phyloP scores from a whole-genome alignment of 495 filamentous ascomycete genomes.

The Astrocystis sublimbata region DNA sequence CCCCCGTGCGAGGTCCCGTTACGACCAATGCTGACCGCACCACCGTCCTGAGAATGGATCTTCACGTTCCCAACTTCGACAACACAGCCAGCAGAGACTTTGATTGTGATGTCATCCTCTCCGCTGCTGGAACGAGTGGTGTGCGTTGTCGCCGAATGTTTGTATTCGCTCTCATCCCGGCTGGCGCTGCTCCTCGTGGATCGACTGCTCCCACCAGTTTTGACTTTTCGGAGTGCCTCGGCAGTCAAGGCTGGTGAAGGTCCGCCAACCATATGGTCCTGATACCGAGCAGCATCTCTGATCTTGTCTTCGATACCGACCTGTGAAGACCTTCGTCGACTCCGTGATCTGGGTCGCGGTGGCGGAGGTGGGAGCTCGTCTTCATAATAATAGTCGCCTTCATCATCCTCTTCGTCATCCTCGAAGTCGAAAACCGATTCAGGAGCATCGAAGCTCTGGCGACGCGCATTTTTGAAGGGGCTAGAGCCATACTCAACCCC shows the following conservation, averaged over 20 bases:
- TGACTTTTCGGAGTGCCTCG: slow-evolving; percentile 49
- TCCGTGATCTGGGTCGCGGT: slow-evolving; percentile 21
- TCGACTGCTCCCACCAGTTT: slow-evolving; percentile 49
- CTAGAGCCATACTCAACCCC: slow-evolving; percentile 33
- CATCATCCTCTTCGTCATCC: slow-evolving; percentile 13
- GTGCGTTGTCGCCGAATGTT: slow-evolving; percentile 54
- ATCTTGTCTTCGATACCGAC: slow-evolving; percentile 53
- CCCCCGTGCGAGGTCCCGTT: slow-evolving; percentile 28
- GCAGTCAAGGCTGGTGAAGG: slow-evolving; percentile 48
- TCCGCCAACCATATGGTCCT: slow-evolving; percentile 50
- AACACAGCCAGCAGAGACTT: slow-evolving; percentile 48
- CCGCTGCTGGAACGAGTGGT: slow-evolving; percentile 49
- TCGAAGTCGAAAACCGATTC: slow-evolving; percentile 27
- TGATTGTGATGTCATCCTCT: slow-evolving; percentile 57
- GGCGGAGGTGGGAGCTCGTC: not conserved
- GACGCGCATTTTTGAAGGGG: slow-evolving; percentile 24
- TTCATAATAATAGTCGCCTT: slow-evolving; percentile 6
- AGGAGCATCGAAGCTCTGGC: slow-evolving; percentile 26
- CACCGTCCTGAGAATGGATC: slow-evolving; percentile 54
- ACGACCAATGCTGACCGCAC: slow-evolving; percentile 53
- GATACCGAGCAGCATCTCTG: slow-evolving; percentile 48
- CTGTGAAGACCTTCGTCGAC: slow-evolving; percentile 31
- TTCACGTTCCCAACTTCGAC: slow-evolving; percentile 52
- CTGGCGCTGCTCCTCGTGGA: slow-evolving; percentile 55
- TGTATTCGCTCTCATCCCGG: slow-evolving; percentile 59